These are phyloP conservation scores for Botryotinia calthae DNA, from an alignment of 2,329 filamentous ascomycete genomes.

Conservation along the genomic window DNA sequence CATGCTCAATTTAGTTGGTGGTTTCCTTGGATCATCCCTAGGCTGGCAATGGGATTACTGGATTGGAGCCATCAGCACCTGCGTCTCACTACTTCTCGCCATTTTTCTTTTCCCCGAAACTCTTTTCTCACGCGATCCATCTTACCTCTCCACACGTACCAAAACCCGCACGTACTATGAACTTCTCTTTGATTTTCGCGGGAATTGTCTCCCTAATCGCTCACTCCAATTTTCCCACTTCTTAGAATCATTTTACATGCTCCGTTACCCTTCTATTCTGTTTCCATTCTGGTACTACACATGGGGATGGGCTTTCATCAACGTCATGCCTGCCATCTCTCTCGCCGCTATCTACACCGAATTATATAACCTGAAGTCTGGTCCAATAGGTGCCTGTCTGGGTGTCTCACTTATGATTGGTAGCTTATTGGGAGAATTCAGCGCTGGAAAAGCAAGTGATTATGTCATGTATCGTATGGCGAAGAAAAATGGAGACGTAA, in stretches of 20 bases:
- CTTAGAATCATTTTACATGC: conserved; percentile 34
- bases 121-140: conserved; percentile 35
- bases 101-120: conserved; percentile 38
- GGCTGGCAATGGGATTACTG: conserved; percentile 39
- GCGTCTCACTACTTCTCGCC: conserved; percentile 30
- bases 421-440: conserved; percentile 33
- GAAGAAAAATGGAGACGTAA: conserved; percentile 24
- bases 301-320: conserved; percentile 36
- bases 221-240: conserved; percentile 32
- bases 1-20: conserved; percentile 29
- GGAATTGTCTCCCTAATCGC: conserved; percentile 34
- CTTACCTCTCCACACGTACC: conserved; percentile 29
- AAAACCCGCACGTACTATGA: conserved; percentile 31
- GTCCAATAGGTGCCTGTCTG: conserved; percentile 35
- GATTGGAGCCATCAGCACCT: conserved; percentile 33
- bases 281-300: conserved; percentile 37
- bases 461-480: conserved; percentile 31
- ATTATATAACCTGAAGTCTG: conserved; percentile 30
- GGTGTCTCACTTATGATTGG: conserved; percentile 33
- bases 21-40: conserved; percentile 32
- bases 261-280: conserved; percentile 34
- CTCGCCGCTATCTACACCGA: conserved; percentile 34
- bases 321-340: conserved; percentile 34
- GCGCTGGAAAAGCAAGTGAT: conserved; percentile 32
- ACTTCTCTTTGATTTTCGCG: conserved; percentile 32